Conservation (phyloP, 1,284 basidiomycete species). For the Cryptococcus sp. region DNA sequence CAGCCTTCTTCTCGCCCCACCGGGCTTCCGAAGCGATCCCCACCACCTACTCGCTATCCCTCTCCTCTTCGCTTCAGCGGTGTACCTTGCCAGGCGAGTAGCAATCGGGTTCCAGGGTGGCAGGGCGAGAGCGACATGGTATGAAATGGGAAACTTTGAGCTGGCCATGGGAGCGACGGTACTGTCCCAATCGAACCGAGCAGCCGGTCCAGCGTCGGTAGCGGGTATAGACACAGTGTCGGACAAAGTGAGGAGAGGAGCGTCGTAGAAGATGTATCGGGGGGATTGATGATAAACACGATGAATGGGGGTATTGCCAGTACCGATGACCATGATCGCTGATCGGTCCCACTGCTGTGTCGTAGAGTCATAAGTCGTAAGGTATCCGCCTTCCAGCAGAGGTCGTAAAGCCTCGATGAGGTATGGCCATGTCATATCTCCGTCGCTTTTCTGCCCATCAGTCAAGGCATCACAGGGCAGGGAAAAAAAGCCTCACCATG, state of each 20-base stretch:
- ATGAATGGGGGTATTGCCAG: conserved; percentile 31
- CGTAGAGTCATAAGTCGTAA: conserved; percentile 21
- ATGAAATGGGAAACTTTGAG: conserved; percentile 20
- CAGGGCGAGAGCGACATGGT: conserved; percentile 11
- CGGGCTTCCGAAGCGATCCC: conserved; percentile 29
- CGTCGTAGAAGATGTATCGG: conserved; percentile 39
- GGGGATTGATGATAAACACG: conserved; percentile 19
- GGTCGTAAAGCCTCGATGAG: conserved; percentile 18
- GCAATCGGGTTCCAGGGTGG: conserved; percentile 8
- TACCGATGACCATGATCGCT: conserved; percentile 36
- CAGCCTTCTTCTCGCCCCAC: conserved; percentile 21
- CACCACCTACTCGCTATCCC: conserved; percentile 41
- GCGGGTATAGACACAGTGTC: conserved; percentile 11
- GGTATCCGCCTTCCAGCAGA: conserved; percentile 22
- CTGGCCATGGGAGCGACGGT: conserved; percentile 26
- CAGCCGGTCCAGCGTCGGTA: conserved; percentile 12
- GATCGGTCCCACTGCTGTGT: conserved; percentile 16
- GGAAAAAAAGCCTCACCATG: conserved; percentile 21
- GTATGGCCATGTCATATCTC: conserved; percentile 23
- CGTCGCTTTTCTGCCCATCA: conserved; percentile 15
- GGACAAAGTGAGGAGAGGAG: conserved; percentile 22
- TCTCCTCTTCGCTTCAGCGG: conserved; percentile 16
- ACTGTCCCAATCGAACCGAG: conserved; percentile 15
- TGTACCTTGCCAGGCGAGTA: conserved; percentile 9
- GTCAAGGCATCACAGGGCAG: not conserved